Percentiles rank a stretch among this genome's conserved stretches.
Conservation (phyloP, 2,329 filamentous ascomycete species). For the Arthrobotrys conoides region DNA sequence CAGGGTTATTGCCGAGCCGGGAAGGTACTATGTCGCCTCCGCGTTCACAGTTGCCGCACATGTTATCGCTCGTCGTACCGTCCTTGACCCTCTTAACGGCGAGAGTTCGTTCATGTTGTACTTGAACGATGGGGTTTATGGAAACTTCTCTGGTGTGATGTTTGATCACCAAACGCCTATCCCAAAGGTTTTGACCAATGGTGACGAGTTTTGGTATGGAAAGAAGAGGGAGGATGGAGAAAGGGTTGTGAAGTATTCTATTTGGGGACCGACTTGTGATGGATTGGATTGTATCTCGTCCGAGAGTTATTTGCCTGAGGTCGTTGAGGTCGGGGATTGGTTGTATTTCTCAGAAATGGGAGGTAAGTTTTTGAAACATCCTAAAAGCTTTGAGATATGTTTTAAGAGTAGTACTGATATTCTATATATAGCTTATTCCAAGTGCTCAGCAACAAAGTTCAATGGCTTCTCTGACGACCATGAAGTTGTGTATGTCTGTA, state of each 20-base stretch:
- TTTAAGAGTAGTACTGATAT: background rate
- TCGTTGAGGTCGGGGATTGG: conserved; percentile 95
- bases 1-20: conserved; percentile 93
- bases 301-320: conserved; percentile 81
- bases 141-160: conserved; percentile 99
- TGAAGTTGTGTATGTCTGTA: conserved; percentile 93
- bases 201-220: conserved; percentile 74
- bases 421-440: conserved; percentile 80
- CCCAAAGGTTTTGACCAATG: conserved; percentile 81
- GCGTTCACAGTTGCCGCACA: conserved; percentile 97
- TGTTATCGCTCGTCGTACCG: conserved; percentile 92
- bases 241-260: conserved; percentile 83
- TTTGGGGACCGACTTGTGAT: conserved; percentile 98
- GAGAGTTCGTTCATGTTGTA: conserved; percentile 93
- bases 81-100: conserved; percentile 76
- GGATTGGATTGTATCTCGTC: conserved; percentile 95
- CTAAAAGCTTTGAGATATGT: background rate
- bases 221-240: conserved; percentile 70
- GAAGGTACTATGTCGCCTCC: conserved; percentile 92
- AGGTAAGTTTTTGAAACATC: conserved; percentile 50
- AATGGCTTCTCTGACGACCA: conserved; percentile 96
- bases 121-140: conserved; percentile 96
- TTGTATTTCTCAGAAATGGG: conserved; percentile 99
- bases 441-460: conserved; percentile 97
- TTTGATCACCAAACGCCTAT: conserved; percentile 96